Evolutionary conservation across 257 asterid species (phyloP).

Genomic region (Nicotiana undulata): DNA sequence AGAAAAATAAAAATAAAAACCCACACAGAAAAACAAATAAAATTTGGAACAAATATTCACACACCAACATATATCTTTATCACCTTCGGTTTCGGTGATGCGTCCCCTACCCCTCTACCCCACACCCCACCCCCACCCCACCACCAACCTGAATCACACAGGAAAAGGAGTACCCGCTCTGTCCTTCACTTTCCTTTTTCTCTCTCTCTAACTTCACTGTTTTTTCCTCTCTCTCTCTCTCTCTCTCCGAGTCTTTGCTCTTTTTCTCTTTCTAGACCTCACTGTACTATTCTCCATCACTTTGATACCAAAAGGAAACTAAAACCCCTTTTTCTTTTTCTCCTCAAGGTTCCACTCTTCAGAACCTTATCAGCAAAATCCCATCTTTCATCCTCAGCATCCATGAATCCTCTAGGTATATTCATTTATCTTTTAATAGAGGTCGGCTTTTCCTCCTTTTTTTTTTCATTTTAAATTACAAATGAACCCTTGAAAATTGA

Average conservation of each 20-base stretch:
- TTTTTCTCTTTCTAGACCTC: background rate
- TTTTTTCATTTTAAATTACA: too few species aligned
- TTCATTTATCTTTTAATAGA: background rate
- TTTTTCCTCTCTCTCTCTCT: background rate
- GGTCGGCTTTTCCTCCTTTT: background rate
- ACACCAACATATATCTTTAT: background rate
- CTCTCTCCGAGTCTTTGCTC: background rate
- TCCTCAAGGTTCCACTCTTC: background rate
- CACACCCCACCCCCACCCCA: background rate
- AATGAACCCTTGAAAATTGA: background rate
- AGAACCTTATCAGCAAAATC: background rate
- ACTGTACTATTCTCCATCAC: background rate
- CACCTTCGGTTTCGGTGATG: background rate
- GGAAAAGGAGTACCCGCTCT: background rate
- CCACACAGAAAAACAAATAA: background rate
- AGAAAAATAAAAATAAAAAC: background rate
- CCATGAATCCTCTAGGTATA: slow-evolving; percentile 2
- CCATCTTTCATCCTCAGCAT: background rate
- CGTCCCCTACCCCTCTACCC: too few species aligned
- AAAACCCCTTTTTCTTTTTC: background rate
- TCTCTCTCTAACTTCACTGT: background rate
- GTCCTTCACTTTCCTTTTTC: background rate
- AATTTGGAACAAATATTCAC: background rate
- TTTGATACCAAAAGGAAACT: background rate
- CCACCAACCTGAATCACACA: background rate